phyloP scores from a whole-genome alignment of 495 filamentous ascomycete species.

The Amorphotheca resinae region DNA sequence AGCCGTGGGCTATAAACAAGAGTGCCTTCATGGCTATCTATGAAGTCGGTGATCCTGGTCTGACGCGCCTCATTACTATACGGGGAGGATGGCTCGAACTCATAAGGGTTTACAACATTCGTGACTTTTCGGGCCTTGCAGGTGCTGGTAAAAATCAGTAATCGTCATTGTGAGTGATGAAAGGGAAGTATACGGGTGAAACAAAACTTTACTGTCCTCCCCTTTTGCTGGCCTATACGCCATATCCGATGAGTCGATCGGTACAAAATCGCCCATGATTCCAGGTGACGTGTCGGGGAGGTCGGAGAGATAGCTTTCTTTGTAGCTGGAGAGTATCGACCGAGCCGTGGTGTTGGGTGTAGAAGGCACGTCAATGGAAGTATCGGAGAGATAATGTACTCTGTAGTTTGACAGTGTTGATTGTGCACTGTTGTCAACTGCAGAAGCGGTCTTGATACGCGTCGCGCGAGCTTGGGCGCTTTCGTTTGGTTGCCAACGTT shows the following conservation, averaged over 20 bases:
- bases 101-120: slow-evolving; percentile 7
- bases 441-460: not conserved
- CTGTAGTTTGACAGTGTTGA: not conserved
- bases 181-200: not conserved
- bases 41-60: slow-evolving; percentile 10
- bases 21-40: slow-evolving; percentile 1
- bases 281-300: slow-evolving; percentile 8
- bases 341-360: not conserved
- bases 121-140: not conserved
- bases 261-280: slow-evolving; percentile 15
- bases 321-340: slow-evolving; percentile 10
- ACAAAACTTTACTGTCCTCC: not conserved
- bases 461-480: not conserved
- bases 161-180: not conserved
- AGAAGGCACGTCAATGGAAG: not conserved
- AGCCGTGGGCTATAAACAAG: not conserved
- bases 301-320: slow-evolving; percentile 4
- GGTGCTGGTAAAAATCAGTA: not conserved
- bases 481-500: no score
- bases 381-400: slow-evolving; percentile 1
- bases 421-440: not conserved
- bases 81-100: slow-evolving; percentile 17
- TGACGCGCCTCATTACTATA: not conserved
- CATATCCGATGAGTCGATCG: not conserved
- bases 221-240: not conserved